These are phyloP conservation scores for Arabidopsis hybrid DNA, from an alignment of 441 rosid species.

Conservation along the genomic window DNA sequence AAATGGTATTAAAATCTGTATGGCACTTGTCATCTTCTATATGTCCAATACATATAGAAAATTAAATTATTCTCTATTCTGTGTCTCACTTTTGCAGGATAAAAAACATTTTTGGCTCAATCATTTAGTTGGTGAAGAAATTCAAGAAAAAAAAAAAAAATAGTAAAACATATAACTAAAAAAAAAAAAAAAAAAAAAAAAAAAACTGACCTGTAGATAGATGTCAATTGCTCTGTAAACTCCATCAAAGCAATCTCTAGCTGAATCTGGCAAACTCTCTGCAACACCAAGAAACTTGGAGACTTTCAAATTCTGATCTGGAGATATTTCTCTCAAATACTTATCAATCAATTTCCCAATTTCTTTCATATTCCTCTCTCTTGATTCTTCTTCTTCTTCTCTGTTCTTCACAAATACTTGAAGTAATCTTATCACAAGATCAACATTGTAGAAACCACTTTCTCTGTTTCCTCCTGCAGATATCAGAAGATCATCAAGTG, in stretches of 20 bases:
- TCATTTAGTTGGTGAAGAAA: conserved; percentile 17
- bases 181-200: not conserved
- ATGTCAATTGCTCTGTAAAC: conserved; percentile 81
- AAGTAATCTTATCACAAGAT: conserved; percentile 64
- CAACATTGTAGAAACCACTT: conserved; percentile 56
- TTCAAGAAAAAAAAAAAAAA: not conserved
- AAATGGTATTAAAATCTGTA: not conserved
- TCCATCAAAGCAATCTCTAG: conserved; percentile 76
- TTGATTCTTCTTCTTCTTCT: conserved; percentile 29
- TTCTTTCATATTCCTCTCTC: conserved; percentile 50
- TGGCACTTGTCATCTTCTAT: conserved; percentile 39
- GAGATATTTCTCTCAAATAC: conserved; percentile 75
- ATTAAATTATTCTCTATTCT: not conserved
- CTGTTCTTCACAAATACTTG: conserved; percentile 53
- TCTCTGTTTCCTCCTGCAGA: conserved; percentile 44
- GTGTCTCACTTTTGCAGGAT: conserved; percentile 34
- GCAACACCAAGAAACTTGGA: conserved; percentile 73
- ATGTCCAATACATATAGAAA: conserved; percentile 20
- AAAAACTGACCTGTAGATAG: conserved; percentile 64
- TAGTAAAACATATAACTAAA: too few relatives aligned
- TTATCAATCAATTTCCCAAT: conserved; percentile 67
- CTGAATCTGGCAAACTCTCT: conserved; percentile 74
- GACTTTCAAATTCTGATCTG: conserved; percentile 67
- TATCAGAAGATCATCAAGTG: conserved; percentile 72
- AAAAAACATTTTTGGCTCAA: not conserved